Percentiles rank a stretch among this genome's conserved stretches.
Conservation (phyloP, 345 rosid species). For the Syzygium oleosum region DNA sequence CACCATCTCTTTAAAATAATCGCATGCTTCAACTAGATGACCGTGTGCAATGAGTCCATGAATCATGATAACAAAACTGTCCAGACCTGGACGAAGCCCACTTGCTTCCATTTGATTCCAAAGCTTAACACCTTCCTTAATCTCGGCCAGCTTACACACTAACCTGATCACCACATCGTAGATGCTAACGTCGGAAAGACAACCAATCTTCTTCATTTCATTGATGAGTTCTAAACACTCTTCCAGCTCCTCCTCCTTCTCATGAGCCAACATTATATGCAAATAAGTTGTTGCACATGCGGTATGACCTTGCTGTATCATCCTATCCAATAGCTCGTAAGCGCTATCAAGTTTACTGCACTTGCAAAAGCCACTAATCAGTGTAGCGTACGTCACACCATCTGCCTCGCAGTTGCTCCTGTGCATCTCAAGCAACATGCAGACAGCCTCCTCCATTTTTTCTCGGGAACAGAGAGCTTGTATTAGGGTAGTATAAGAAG, state of each 20-base stretch:
- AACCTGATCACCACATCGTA: constrained; percentile 66
- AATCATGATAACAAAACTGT: constrained; percentile 58
- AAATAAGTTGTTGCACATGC: constrained; percentile 56
- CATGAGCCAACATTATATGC: constrained; percentile 72
- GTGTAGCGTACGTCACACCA: constrained; percentile 54
- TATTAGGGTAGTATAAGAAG: constrained; percentile 60
- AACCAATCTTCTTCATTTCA: constrained; percentile 50
- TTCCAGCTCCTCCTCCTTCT: constrained; percentile 61
- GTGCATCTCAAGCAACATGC: constrained; percentile 69
- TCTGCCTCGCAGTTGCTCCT: constrained; percentile 64
- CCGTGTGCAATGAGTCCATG: constrained; percentile 64
- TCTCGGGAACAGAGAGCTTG: constrained; percentile 61
- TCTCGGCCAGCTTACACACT: constrained; percentile 67
- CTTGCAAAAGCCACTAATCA: constrained; percentile 80
- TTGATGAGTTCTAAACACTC: constrained; percentile 54
- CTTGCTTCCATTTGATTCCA: constrained; percentile 75
- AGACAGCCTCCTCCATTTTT: constrained; percentile 72
- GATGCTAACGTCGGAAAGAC: constrained; percentile 43
- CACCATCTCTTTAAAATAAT: constrained; percentile 80
- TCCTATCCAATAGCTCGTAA: constrained; percentile 47
- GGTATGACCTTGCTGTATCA: constrained; percentile 42
- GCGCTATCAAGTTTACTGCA: constrained; percentile 52
- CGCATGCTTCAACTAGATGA: constrained; percentile 53
- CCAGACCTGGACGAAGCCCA: constrained; percentile 63
- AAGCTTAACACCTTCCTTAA: constrained; percentile 39